These are phyloP conservation scores for Encephalitozoon romaleae DNA, from an alignment of 371 early-diverging fungal genomes.

Conservation along the genomic window DNA sequence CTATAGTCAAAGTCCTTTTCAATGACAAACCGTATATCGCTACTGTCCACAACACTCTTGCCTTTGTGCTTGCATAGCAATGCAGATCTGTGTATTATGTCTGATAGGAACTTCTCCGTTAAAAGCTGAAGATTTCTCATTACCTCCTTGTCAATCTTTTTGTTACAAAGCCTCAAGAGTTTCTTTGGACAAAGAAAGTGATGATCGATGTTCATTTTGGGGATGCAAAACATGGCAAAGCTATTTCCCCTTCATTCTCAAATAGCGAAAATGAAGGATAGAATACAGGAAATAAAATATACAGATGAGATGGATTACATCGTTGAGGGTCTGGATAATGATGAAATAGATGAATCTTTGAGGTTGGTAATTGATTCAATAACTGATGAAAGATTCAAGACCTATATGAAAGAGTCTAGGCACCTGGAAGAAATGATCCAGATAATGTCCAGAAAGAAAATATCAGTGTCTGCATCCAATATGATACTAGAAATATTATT, in stretches of 20 bases:
- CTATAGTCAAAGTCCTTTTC: constrained; percentile 62
- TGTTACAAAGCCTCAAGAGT: constrained; percentile 29
- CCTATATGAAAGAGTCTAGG: not conserved
- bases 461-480: too few relatives aligned
- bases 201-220: constrained; percentile 16
- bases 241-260: not conserved
- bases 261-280: not conserved
- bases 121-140: constrained; percentile 50
- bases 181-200: constrained; percentile 48
- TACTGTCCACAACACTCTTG: constrained; percentile 31
- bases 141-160: constrained; percentile 55
- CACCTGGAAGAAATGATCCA: not conserved
- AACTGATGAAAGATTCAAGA: not conserved
- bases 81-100: constrained; percentile 57
- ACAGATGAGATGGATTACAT: not conserved
- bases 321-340: not conserved
- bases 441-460: not conserved
- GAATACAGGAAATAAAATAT: not conserved
- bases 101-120: constrained; percentile 58
- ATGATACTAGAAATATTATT: not conserved
- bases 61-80: constrained; percentile 56
- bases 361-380: not conserved
- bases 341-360: not conserved
- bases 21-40: constrained; percentile 56
- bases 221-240: not conserved